Percentiles rank a stretch among this genome's conserved stretches.
Conservation (phyloP, 768 basidiomycete genomes). For the Termitomyces eurrhizus region DNA sequence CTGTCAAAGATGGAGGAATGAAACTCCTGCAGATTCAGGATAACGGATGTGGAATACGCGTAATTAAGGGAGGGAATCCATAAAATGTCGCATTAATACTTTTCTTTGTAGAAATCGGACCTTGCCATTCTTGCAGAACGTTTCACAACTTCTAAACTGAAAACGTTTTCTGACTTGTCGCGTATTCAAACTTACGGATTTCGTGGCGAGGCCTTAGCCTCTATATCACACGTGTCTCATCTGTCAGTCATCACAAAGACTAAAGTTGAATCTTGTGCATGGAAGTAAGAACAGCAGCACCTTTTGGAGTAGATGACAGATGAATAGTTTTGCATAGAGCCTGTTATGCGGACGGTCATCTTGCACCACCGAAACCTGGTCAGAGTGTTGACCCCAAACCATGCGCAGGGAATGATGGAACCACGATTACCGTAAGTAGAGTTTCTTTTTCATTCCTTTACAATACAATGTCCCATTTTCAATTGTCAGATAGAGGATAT, state of each 20-base stretch:
- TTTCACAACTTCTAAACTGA: slow-evolving; percentile 93
- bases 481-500: slow-evolving; percentile 81
- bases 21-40: slow-evolving; percentile 95
- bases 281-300: slow-evolving; percentile 68
- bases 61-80: slow-evolving; percentile 26
- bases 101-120: slow-evolving; percentile 64
- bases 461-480: background rate
- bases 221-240: slow-evolving; percentile 91
- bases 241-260: slow-evolving; percentile 91
- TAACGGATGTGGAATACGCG: slow-evolving; percentile 93
- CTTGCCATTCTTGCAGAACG: slow-evolving; percentile 89
- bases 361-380: slow-evolving; percentile 69
- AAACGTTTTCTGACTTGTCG: slow-evolving; percentile 80
- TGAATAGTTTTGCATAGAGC: slow-evolving; percentile 46
- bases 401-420: slow-evolving; percentile 93
- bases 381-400: slow-evolving; percentile 77
- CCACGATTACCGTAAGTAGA: slow-evolving; percentile 69
- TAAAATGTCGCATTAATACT: background rate
- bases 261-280: slow-evolving; percentile 75
- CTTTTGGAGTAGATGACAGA: background rate
- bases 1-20: slow-evolving; percentile 92
- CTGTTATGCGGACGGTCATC: slow-evolving; percentile 71
- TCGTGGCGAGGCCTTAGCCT: slow-evolving; percentile 94
- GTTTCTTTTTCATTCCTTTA: background rate
- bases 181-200: slow-evolving; percentile 92